Evolutionary conservation across 192 early-diverging fungal genomes (phyloP).

Genomic region (Rhizophagus sp.): DNA sequence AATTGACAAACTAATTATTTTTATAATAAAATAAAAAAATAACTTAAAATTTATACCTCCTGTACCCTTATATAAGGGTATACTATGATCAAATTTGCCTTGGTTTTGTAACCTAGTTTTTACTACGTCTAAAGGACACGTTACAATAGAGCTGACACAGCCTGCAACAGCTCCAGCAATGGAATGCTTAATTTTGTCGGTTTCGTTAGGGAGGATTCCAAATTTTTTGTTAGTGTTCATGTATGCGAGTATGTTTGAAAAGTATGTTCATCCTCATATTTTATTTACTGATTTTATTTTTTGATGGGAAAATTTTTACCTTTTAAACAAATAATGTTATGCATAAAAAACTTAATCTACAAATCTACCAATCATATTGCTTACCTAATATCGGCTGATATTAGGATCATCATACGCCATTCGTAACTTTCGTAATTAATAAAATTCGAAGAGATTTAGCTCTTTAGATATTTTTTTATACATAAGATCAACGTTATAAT

Average conservation of each 20-base stretch:
- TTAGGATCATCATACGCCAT: too few species aligned
- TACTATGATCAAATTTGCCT: slow-evolving; percentile 34
- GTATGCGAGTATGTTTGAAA: neutral
- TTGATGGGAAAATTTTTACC: too few species aligned
- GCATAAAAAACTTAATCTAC: too few species aligned
- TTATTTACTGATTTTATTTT: neutral
- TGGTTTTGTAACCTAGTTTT: slow-evolving; percentile 95
- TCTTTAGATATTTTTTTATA: too few species aligned
- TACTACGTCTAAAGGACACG: slow-evolving; percentile 92
- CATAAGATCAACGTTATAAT: too few species aligned
- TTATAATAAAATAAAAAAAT: neutral
- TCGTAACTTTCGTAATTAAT: too few species aligned
- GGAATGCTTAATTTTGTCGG: slow-evolving; percentile 69
- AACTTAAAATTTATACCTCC: slow-evolving; percentile 35
- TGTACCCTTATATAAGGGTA: slow-evolving; percentile 59
- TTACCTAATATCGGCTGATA: too few species aligned
- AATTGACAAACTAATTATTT: neutral
- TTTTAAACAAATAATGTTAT: too few species aligned
- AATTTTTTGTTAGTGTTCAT: slow-evolving; percentile 15
- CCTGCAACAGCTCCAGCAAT: slow-evolving; percentile 84
- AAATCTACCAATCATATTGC: too few species aligned
- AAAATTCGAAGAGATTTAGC: too few species aligned
- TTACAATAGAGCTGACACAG: slow-evolving; percentile 77
- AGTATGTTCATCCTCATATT: neutral
- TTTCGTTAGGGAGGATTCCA: slow-evolving; percentile 27